Percentiles rank a stretch among this genome's conserved stretches.
phyloP scores from a whole-genome alignment of 805 yeast genomes.

The Yamadazyma sp. region DNA sequence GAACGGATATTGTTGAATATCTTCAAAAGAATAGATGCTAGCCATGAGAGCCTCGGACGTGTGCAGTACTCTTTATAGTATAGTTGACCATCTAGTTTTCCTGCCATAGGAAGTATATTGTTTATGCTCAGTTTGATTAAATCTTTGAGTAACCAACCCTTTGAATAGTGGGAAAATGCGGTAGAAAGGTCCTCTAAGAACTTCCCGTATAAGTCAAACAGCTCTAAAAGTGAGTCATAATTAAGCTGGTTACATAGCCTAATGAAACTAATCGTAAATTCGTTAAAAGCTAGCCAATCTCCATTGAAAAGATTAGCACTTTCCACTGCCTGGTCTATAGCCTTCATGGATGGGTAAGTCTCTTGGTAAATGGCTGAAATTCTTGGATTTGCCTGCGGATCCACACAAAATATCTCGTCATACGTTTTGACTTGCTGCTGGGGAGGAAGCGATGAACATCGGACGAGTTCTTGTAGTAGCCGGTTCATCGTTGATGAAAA shows the following conservation, averaged over 20 bases:
- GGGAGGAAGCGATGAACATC: conserved; percentile 6
- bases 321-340: conserved; percentile 7
- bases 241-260: conserved; percentile 49
- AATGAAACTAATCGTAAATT: conserved; percentile 46
- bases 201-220: conserved; percentile 54
- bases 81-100: conserved; percentile 41
- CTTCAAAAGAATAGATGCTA: conserved; percentile 55
- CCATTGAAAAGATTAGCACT: conserved; percentile 16
- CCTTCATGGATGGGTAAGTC: background rate
- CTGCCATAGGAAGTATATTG: conserved; percentile 46
- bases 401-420: conserved; percentile 15
- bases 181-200: conserved; percentile 48
- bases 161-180: conserved; percentile 46
- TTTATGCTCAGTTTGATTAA: conserved; percentile 38
- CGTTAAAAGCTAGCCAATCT: conserved; percentile 50
- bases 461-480: conserved; percentile 12
- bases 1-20: conserved; percentile 62
- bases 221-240: conserved; percentile 51
- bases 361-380: conserved; percentile 11
- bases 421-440: conserved; percentile 10
- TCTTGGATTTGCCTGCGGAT: conserved; percentile 11
- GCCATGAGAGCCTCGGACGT: conserved; percentile 47
- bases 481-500: conserved; percentile 10
- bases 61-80: conserved; percentile 37
- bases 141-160: conserved; percentile 35